These are phyloP conservation scores for Corylus avellana DNA, from an alignment of 306 rosid genomes.

Conservation along the genomic window DNA sequence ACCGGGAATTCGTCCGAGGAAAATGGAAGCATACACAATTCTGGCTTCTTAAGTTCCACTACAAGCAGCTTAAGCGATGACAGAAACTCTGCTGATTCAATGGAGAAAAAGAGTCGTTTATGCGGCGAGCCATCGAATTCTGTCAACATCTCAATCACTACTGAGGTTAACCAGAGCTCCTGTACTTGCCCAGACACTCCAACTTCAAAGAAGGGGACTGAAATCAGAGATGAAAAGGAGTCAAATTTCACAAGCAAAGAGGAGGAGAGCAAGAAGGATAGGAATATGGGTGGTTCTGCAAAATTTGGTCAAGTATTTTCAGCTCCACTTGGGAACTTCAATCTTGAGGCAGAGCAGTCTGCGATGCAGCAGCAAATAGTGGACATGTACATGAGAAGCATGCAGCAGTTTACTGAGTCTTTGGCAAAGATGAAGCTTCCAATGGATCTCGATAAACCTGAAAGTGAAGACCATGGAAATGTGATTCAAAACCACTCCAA, in stretches of 20 bases:
- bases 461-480: slow-evolving; percentile 45
- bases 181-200: slow-evolving; percentile 59
- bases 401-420: slow-evolving; percentile 87
- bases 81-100: slow-evolving; percentile 58
- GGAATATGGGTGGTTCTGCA: slow-evolving; percentile 24
- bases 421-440: slow-evolving; percentile 91
- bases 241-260: slow-evolving; percentile 41
- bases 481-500: slow-evolving; percentile 48
- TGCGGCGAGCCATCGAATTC: slow-evolving; percentile 37
- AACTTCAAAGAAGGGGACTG: slow-evolving; percentile 62
- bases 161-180: slow-evolving; percentile 38
- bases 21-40: slow-evolving; percentile 56
- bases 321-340: slow-evolving; percentile 68
- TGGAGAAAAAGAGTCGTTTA: slow-evolving; percentile 47
- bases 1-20: slow-evolving; percentile 45
- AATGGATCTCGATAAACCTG: slow-evolving; percentile 67
- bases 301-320: slow-evolving; percentile 61
- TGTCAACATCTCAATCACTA: slow-evolving; percentile 25
- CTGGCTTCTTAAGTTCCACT: slow-evolving; percentile 64
- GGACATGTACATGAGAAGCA: slow-evolving; percentile 89
- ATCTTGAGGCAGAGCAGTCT: slow-evolving; percentile 71
- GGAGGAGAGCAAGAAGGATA: slow-evolving; percentile 39
- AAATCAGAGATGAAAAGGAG: slow-evolving; percentile 43
- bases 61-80: slow-evolving; percentile 74
- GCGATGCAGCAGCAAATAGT: slow-evolving; percentile 88